Conservation (phyloP, 345 rosid species). For the Aquilaria sinensis region DNA sequence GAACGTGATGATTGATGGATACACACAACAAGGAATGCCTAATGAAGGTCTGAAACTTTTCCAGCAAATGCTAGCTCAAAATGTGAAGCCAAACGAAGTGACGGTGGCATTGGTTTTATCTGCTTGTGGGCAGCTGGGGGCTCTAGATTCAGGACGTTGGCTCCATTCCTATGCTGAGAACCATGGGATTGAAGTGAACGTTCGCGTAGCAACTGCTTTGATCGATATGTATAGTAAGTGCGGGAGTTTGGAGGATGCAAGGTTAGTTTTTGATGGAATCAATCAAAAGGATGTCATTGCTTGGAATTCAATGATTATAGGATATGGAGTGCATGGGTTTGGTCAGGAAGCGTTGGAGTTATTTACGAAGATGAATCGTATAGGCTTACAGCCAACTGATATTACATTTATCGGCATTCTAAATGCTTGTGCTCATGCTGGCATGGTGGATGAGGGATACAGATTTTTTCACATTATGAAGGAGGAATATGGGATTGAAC, state of each 20-base stretch:
- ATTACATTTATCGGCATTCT: conserved; percentile 51
- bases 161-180: conserved; percentile 46
- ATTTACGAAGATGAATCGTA: conserved; percentile 41
- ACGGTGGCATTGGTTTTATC: conserved; percentile 51
- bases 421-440: conserved; percentile 72
- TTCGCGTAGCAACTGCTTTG: conserved; percentile 44
- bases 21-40: conserved; percentile 40
- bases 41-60: conserved; percentile 45
- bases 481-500: conserved; percentile 42
- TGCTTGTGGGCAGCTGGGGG: conserved; percentile 79
- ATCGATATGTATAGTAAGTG: conserved; percentile 80
- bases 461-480: conserved; percentile 46
- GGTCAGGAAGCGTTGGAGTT: conserved; percentile 43
- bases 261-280: conserved; percentile 35
- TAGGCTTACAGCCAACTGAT: conserved; percentile 44
- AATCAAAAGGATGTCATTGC: conserved; percentile 42
- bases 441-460: conserved; percentile 59
- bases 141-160: conserved; percentile 69
- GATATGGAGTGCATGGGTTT: conserved; percentile 65
- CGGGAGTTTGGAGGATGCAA: conserved; percentile 67
- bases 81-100: conserved; percentile 46
- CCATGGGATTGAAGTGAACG: conserved; percentile 28
- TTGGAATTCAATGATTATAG: conserved; percentile 71
- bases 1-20: conserved; percentile 76
- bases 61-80: conserved; percentile 37